A percentile compares a stretch with the other conserved stretches of the same genome.
Conservation (phyloP, 768 basidiomycete species). For the Pleurotus salmoneostramineus region DNA sequence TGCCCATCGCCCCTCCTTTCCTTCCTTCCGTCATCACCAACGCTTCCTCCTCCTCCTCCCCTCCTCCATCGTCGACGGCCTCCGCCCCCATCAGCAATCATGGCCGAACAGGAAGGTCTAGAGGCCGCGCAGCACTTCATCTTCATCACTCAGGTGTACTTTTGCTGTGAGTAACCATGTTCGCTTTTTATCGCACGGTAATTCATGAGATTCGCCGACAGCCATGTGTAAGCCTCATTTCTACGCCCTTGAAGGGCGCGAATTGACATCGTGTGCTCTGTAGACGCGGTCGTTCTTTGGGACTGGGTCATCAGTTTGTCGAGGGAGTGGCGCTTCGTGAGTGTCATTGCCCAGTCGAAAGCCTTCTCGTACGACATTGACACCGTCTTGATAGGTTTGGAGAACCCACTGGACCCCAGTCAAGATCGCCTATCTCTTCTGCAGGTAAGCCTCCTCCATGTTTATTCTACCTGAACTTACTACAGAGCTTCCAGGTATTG, state of each 20-base stretch:
- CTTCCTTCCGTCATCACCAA: conserved; percentile 18
- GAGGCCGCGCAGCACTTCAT: conserved; percentile 72
- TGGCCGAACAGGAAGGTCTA: conserved; percentile 30
- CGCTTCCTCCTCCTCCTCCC: conserved; percentile 20
- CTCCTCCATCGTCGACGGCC: conserved; percentile 15
- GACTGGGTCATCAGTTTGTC: conserved; percentile 81
- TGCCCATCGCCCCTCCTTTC: conserved; percentile 28
- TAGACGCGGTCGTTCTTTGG: conserved; percentile 81
- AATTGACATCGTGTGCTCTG: not conserved
- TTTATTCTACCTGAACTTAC: conserved; percentile 2
- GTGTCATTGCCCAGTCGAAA: conserved; percentile 16
- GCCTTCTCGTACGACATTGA: conserved; percentile 13
- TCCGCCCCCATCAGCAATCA: conserved; percentile 22
- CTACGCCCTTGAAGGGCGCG: no score
- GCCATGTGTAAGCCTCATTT: conserved; percentile 59
- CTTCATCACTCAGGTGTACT: conserved; percentile 79
- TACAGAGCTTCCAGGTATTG: conserved; percentile 52
- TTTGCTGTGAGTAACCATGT: conserved; percentile 63
- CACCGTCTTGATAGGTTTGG: conserved; percentile 56
- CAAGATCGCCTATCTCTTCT: conserved; percentile 80
- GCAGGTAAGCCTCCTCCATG: conserved; percentile 48
- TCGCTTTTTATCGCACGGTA: conserved; percentile 15
- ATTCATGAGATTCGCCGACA: conserved; percentile 30
- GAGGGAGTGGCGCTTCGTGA: conserved; percentile 74
- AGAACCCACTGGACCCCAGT: conserved; percentile 82